These are phyloP conservation scores for Trametopsis cervina DNA, from an alignment of 768 basidiomycete genomes.

Conservation along the genomic window DNA sequence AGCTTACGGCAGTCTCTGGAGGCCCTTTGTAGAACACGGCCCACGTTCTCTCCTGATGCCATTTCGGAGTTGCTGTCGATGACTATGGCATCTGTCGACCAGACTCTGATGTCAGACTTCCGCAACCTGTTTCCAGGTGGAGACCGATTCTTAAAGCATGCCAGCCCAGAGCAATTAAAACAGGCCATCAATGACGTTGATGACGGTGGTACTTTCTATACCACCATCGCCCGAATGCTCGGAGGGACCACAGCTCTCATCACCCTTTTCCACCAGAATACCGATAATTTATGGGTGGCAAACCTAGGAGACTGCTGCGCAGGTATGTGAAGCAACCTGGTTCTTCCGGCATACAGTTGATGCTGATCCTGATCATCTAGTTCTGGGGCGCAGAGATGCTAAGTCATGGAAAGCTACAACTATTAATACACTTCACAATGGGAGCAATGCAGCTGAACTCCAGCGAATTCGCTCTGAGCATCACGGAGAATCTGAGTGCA, in stretches of 20 bases:
- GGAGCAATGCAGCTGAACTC: conserved; percentile 59
- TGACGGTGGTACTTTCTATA: conserved; percentile 50
- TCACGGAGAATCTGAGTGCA: conserved; percentile 62
- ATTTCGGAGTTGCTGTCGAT: conserved; percentile 34
- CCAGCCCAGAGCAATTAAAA: conserved; percentile 47
- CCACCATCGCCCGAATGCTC: conserved; percentile 65
- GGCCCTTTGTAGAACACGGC: conserved; percentile 23
- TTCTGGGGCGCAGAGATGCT: conserved; percentile 40
- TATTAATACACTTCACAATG: conserved; percentile 65
- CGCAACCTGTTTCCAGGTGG: conserved; percentile 45
- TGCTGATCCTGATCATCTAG: conserved; percentile 11
- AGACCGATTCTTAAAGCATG: conserved; percentile 30
- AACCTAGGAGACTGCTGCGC: conserved; percentile 81
- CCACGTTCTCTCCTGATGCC: conserved; percentile 22
- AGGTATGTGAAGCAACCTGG: conserved; percentile 34
- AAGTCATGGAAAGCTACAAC: conserved; percentile 54
- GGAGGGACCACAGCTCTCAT: conserved; percentile 75
- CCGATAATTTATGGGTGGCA: conserved; percentile 68
- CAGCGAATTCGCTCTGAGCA: conserved; percentile 58
- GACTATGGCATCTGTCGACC: conserved; percentile 35
- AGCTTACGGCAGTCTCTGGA: conserved; percentile 34
- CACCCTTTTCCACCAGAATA: conserved; percentile 62
- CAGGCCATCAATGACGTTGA: conserved; percentile 59
- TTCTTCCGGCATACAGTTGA: neutral
- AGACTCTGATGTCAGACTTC: conserved; percentile 36